Conservation (phyloP, 768 basidiomycete genomes). For the Naganishia vishniacii region DNA sequence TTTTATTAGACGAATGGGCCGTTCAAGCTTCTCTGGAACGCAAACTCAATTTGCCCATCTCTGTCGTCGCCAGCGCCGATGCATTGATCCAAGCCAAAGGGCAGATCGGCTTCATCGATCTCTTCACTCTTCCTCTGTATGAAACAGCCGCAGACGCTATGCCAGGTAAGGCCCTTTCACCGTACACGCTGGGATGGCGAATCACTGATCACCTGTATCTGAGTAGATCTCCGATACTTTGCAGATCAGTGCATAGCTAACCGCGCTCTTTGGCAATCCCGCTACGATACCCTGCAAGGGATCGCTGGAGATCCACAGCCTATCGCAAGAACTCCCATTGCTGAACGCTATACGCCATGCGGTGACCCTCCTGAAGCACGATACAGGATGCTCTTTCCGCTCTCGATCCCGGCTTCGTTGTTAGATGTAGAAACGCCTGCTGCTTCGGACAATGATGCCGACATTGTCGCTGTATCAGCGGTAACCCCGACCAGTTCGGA, state of each 20-base stretch:
- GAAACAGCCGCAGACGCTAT: conserved; percentile 66
- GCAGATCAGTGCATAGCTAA: conserved; percentile 65
- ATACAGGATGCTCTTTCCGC: conserved; percentile 57
- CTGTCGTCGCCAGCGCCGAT: conserved; percentile 56
- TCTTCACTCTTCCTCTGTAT: conserved; percentile 77
- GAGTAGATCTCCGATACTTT: conserved; percentile 63
- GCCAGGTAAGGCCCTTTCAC: conserved; percentile 57
- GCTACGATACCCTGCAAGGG: conserved; percentile 47
- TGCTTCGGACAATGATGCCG: not conserved
- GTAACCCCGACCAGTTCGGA: not conserved
- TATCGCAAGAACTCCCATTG: conserved; percentile 26
- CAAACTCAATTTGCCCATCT: conserved; percentile 65
- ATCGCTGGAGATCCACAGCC: conserved; percentile 43
- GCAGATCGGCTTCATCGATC: conserved; percentile 82
- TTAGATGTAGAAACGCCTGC: conserved; percentile 28
- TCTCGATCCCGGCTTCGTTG: conserved; percentile 55
- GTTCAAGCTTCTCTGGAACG: conserved; percentile 81
- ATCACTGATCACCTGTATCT: conserved; percentile 24
- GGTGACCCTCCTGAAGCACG: conserved; percentile 49
- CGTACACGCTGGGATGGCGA: not conserved
- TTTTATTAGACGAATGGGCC: conserved; percentile 82
- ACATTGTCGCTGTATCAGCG: not conserved
- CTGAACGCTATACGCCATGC: conserved; percentile 39
- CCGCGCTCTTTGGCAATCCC: conserved; percentile 63
- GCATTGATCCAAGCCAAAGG: conserved; percentile 64